Percentiles rank a stretch among this genome's conserved stretches.
Evolutionary conservation across 139 green algal species (phyloP).

Genomic region (Haematococcus lacustris): DNA sequence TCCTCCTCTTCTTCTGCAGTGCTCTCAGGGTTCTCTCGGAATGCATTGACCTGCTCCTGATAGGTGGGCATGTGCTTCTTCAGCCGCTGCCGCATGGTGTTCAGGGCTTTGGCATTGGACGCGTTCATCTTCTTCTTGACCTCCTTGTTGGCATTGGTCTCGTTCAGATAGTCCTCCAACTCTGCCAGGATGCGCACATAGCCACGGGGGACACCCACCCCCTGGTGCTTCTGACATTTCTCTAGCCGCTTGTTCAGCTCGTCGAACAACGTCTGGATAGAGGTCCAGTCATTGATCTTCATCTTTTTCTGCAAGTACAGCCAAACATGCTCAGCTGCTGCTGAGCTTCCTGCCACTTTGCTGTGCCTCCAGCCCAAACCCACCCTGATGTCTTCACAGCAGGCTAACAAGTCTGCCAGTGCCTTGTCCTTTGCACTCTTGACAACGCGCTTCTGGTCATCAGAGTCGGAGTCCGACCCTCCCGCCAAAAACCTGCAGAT

Average conservation of each 20-base stretch:
- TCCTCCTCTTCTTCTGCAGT: constrained; percentile 57
- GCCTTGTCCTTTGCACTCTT: constrained; percentile 80
- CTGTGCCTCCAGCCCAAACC: not conserved
- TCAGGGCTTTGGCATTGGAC: constrained; percentile 92
- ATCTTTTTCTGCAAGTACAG: constrained; percentile 82
- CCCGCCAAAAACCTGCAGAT: constrained; percentile 62
- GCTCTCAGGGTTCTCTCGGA: constrained; percentile 57
- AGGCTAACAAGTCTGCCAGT: constrained; percentile 70
- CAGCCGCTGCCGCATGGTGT: constrained; percentile 94
- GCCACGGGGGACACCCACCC: constrained; percentile 44
- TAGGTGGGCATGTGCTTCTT: constrained; percentile 84
- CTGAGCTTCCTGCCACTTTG: not conserved
- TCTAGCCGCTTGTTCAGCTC: constrained; percentile 98
- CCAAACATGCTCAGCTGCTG: not conserved
- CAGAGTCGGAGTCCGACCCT: constrained; percentile 70
- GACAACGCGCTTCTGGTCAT: constrained; percentile 73
- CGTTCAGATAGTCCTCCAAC: constrained; percentile 86
- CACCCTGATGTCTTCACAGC: constrained; percentile 84
- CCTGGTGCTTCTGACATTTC: constrained; percentile 58
- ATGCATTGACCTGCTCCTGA: constrained; percentile 34
- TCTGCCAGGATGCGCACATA: constrained; percentile 87
- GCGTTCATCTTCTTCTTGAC: constrained; percentile 90
- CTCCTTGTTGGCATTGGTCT: constrained; percentile 77
- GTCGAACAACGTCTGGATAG: constrained; percentile 89
- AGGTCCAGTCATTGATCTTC: constrained; percentile 96